Percentiles rank a stretch among this genome's conserved stretches.
phyloP scores from a whole-genome alignment of 2,329 filamentous ascomycete species.

The Ophiosphaerella narmari region DNA sequence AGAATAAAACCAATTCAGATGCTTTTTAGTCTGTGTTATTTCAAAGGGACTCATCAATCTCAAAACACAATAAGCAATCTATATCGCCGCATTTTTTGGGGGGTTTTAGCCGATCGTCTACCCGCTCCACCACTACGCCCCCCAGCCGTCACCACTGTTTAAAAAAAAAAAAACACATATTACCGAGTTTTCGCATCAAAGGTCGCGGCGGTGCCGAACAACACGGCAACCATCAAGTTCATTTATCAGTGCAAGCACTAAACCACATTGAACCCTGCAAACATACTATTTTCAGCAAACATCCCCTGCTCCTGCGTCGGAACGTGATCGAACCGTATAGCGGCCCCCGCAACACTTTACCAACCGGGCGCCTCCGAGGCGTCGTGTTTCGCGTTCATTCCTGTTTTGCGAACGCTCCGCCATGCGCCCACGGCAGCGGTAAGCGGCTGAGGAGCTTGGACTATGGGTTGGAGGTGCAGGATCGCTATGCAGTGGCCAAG shows the following conservation, averaged over 20 bases:
- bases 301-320: slow-evolving; percentile 2
- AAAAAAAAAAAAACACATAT: no score
- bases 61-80: no score
- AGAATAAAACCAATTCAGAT: no score
- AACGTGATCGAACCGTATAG: neutral
- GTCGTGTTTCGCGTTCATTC: slow-evolving; percentile 31
- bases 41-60: no score
- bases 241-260: neutral
- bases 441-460: neutral
- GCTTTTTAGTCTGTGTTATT: no score
- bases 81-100: no score
- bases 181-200: no score
- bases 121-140: no score
- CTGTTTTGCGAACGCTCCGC: slow-evolving; percentile 18
- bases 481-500: slow-evolving; percentile 2
- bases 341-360: neutral
- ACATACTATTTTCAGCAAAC: slow-evolving; percentile 1
- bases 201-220: no score
- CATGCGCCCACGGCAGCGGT: neutral
- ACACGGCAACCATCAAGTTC: neutral
- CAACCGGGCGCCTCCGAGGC: neutral
- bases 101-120: no score
- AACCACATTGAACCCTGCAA: neutral
- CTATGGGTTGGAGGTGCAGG: slow-evolving; percentile 10
- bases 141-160: no score